Conservation (phyloP, 2,329 filamentous ascomycete species). For the Verruconis gallopava region DNA sequence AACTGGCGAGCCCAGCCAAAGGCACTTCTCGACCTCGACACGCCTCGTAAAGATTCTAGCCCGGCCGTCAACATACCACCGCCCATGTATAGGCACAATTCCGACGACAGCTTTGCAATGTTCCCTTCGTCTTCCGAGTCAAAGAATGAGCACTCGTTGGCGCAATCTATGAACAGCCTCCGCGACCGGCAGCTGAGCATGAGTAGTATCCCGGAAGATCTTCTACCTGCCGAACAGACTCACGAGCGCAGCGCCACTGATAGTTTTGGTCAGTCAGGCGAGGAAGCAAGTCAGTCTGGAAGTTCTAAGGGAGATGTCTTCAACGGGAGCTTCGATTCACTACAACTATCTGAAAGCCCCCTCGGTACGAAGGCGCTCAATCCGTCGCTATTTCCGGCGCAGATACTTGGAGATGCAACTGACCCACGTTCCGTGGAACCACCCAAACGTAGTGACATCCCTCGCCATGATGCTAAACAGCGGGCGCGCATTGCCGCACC, state of each 20-base stretch:
- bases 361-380: background rate
- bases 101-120: conserved; percentile 49
- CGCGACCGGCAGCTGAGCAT: conserved; percentile 18
- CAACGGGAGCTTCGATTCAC: conserved; percentile 11
- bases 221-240: conserved; percentile 15
- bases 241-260: background rate
- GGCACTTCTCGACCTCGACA: conserved; percentile 36
- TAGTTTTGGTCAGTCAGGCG: conserved; percentile 4
- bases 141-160: conserved; percentile 37
- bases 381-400: background rate
- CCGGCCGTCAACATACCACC: conserved; percentile 23
- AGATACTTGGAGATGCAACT: background rate
- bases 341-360: background rate
- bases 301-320: conserved; percentile 12
- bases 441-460: background rate
- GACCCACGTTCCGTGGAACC: background rate
- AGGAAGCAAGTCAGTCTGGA: conserved; percentile 3
- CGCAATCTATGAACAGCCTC: conserved; percentile 34
- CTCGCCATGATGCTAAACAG: background rate
- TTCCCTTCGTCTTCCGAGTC: conserved; percentile 51
- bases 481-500: background rate
- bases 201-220: conserved; percentile 18
- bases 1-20: conserved; percentile 39
- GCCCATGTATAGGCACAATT: conserved; percentile 38
- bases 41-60: conserved; percentile 23